Conservation (phyloP, 371 early-diverging fungal species). For the Lichtheimia corymbifera region DNA sequence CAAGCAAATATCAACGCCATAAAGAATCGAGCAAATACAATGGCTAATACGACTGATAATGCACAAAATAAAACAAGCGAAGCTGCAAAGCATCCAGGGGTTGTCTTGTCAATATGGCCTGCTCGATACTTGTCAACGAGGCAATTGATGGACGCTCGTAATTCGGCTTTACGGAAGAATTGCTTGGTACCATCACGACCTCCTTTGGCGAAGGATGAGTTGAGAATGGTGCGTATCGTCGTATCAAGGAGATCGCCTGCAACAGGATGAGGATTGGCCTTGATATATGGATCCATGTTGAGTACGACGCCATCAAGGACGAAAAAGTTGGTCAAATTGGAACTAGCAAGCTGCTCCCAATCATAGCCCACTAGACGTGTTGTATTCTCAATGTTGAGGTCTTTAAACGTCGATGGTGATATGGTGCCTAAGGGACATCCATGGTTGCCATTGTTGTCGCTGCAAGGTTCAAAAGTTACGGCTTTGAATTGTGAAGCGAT, state of each 20-base stretch:
- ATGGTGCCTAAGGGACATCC: constrained; percentile 23
- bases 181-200: constrained; percentile 70
- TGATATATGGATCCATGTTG: constrained; percentile 62
- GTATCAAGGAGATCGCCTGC: constrained; percentile 54
- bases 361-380: constrained; percentile 61
- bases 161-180: constrained; percentile 54
- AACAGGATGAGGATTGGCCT: constrained; percentile 28
- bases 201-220: constrained; percentile 29
- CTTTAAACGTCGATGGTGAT: constrained; percentile 12
- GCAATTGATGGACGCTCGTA: constrained; percentile 59
- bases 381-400: constrained; percentile 24
- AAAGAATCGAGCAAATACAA: constrained; percentile 73
- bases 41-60: constrained; percentile 65
- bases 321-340: constrained; percentile 47
- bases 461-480: constrained; percentile 40
- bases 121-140: constrained; percentile 64
- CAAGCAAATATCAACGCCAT: constrained; percentile 88
- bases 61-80: constrained; percentile 72
- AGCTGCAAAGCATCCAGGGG: constrained; percentile 86
- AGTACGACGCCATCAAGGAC: constrained; percentile 72
- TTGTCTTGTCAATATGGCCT: constrained; percentile 80
- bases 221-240: constrained; percentile 49
- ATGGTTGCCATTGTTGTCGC: constrained; percentile 40
- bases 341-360: constrained; percentile 55
- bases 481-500: constrained; percentile 38